Percentiles rank a stretch among this genome's conserved stretches.
These are phyloP conservation scores for Daldinia childiae DNA, from an alignment of 495 filamentous ascomycete species.

Conservation along the genomic window DNA sequence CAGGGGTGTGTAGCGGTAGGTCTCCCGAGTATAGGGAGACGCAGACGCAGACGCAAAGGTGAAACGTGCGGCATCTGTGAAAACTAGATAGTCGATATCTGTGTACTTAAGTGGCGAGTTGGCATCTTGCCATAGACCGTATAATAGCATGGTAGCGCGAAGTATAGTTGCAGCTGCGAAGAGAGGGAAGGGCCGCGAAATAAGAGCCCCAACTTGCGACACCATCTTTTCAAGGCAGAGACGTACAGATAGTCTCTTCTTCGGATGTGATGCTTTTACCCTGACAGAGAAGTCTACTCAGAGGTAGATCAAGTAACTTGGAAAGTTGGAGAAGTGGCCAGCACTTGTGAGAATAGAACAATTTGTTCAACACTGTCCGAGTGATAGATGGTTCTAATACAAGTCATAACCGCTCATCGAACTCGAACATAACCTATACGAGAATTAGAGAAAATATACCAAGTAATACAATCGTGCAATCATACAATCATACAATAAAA, in stretches of 20 bases:
- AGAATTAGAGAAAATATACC: background rate
- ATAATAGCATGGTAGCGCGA: conserved; percentile 76
- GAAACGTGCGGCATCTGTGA: conserved; percentile 94
- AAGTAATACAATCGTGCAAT: background rate
- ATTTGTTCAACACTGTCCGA: conserved; percentile 5
- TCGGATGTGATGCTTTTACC: background rate
- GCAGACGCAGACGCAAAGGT: conserved; percentile 52
- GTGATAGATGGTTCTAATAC: background rate
- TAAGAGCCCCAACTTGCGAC: conserved; percentile 39
- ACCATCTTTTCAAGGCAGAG: conserved; percentile 25
- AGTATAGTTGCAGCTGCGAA: conserved; percentile 75
- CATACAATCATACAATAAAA: background rate
- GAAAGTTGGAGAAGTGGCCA: conserved; percentile 2
- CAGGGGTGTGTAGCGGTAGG: conserved; percentile 95
- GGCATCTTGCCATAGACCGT: conserved; percentile 91
- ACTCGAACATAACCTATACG: background rate
- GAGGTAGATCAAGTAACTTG: background rate
- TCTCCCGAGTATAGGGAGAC: conserved; percentile 88
- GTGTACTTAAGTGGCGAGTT: conserved; percentile 94
- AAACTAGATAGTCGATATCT: conserved; percentile 98
- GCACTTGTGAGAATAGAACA: conserved; percentile 7
- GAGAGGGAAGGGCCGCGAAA: conserved; percentile 60
- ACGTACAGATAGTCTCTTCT: no score
- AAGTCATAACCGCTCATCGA: background rate
- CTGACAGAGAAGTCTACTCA: background rate